Conservation (phyloP, 768 basidiomycete genomes). For the Sarcomyxa edulis region DNA sequence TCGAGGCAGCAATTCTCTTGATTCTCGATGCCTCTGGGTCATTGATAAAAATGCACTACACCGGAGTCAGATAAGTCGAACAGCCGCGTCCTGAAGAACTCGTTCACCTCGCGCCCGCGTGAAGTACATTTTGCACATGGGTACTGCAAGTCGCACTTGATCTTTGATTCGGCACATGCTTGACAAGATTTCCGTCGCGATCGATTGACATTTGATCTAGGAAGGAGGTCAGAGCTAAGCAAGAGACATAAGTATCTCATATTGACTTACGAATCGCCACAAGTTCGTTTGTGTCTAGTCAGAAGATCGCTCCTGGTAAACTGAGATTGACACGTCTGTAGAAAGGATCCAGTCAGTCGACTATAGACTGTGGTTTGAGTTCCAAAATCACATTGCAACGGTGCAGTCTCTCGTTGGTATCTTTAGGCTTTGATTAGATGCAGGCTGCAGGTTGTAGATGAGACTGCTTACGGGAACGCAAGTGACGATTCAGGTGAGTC, state of each 20-base stretch:
- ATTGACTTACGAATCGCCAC: conserved; percentile 57
- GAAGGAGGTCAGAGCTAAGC: conserved; percentile 9
- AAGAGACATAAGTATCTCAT: conserved; percentile 7
- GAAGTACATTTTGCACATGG: conserved; percentile 65
- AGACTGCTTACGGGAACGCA: conserved; percentile 57
- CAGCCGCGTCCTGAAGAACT: too few species aligned
- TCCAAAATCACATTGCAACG: conserved; percentile 61
- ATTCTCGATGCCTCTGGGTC: conserved; percentile 38
- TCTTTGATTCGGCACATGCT: conserved; percentile 71
- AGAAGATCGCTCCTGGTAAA: conserved; percentile 73
- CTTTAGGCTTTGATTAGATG: too few species aligned
- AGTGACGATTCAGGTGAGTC: conserved; percentile 68
- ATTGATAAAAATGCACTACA: conserved; percentile 61
- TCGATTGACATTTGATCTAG: conserved; percentile 39
- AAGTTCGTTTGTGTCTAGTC: conserved; percentile 67
- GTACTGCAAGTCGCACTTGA: conserved; percentile 64
- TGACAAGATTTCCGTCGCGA: conserved; percentile 67
- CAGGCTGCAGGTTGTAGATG: too few species aligned
- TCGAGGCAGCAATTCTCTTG: conserved; percentile 29
- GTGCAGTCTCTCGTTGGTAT: conserved; percentile 63
- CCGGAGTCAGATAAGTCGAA: too few species aligned
- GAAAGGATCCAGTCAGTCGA: conserved; percentile 10
- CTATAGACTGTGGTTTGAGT: conserved; percentile 3
- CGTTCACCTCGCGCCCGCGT: conserved; percentile 54
- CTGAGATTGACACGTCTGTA: conserved; percentile 58